phyloP scores from a whole-genome alignment of 1,284 basidiomycete genomes.

The Puccinia triticina region DNA sequence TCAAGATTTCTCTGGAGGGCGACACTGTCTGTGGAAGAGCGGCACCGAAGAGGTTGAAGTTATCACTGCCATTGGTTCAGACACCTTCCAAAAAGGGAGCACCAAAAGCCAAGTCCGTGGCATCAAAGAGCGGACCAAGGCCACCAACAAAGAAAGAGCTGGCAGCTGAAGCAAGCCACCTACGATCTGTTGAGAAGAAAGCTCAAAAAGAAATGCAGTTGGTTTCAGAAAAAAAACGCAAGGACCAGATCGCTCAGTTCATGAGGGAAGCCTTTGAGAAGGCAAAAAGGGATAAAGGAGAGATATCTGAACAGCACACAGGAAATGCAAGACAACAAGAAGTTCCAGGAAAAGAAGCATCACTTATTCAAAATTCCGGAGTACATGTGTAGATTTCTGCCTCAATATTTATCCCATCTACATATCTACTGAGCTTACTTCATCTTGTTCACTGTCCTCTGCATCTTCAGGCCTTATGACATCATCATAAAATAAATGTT shows the following conservation, averaged over 20 bases:
- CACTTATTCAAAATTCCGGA: neutral
- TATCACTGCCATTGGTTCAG: too few relatives aligned
- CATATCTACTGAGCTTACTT: neutral
- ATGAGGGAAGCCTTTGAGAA: neutral
- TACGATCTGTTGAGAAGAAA: neutral
- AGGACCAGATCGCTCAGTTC: neutral
- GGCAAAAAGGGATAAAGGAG: too few relatives aligned
- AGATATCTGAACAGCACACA: neutral
- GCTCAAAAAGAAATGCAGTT: neutral
- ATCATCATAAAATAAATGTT: neutral
- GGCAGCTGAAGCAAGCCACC: neutral
- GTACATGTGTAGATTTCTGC: too few relatives aligned
- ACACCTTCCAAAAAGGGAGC: neutral
- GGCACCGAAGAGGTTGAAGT: neutral
- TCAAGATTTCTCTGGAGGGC: neutral
- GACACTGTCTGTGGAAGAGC: neutral
- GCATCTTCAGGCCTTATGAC: neutral
- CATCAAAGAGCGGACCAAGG: neutral
- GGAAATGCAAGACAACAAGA: neutral
- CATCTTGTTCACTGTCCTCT: neutral
- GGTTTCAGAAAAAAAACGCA: neutral
- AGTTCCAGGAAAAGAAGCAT: neutral
- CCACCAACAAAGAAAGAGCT: neutral
- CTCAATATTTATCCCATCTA: too few relatives aligned
- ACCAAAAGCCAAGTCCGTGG: neutral